Base-by-base conservation (phyloP, 2,329 filamentous ascomycete species). In the Penicillium sp. region DNA sequence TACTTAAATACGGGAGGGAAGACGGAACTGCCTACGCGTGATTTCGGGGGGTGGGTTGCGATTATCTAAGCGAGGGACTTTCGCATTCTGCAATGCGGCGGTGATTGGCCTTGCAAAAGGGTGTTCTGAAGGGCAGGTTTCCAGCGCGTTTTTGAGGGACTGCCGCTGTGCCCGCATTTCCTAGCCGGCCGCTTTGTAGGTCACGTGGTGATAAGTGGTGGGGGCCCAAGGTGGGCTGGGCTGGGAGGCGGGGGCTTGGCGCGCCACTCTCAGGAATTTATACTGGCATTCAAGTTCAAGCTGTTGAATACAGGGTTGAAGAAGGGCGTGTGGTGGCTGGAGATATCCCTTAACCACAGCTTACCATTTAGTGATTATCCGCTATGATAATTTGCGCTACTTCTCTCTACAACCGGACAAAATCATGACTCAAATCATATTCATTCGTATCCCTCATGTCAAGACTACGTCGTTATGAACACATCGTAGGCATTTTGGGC, bases 81-180 rank as follows among this genome's bases (percentile, higher is more conserved):
- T 59, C 42, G 39, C 55, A 63, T 63, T 63, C 58, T 62, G 61
- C 61, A 60, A 59, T 54, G 59, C 56, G 47, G 53, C 45, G 59
- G 51, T 73, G 65, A 69, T 72, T 73, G 70, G 68, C 61, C 62
- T 63, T 54, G 43, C 65, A 71, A 74, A 70, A 62, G 65, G 56
- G 57, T 44, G 68, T 73, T 73, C 71, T 70, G 69, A 72, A 69
- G 60, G 66, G 63, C 66, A 58, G 67, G 63, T 72, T 74, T 74
- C 58, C 56, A 67, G 67, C 49, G 51, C 66, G 58, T 58, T 52
- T 51, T 51, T 49, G n/a, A n/a, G n/a, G n/a, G n/a, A n/a, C n/a
- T n/a, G n/a, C n/a, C n/a, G n/a, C n/a, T n/a, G 13, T 46, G 46
- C 56, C 59, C 54, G 55, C 57, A 52, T 55, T 60, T 59, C 51